Evolutionary conservation across 768 basidiomycete genomes (phyloP).

Genomic region (Tricholoma bakamatsutake): DNA sequence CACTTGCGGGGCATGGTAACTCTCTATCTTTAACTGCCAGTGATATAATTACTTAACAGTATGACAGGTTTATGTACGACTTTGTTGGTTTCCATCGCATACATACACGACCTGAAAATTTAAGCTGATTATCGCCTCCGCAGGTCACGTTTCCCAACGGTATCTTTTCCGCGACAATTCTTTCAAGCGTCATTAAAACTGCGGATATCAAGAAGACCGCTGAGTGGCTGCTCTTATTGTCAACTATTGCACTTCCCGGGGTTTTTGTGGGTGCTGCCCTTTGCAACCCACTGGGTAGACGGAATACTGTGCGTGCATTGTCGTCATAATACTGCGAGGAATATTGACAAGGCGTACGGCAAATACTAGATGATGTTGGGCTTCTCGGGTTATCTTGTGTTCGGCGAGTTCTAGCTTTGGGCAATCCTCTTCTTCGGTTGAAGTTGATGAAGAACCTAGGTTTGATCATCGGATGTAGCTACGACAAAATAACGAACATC

Average conservation of each 20-base stretch:
- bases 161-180: constrained; percentile 30
- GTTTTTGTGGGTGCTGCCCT: constrained; percentile 41
- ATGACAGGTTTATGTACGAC: too few species aligned
- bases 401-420: constrained; percentile 32
- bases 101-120: too few species aligned
- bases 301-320: constrained; percentile 41
- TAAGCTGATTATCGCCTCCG: too few species aligned
- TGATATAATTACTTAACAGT: too few species aligned
- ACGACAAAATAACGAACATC: constrained; percentile 56
- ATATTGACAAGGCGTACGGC: background rate
- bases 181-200: constrained; percentile 56
- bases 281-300: constrained; percentile 42
- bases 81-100: too few species aligned
- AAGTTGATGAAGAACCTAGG: constrained; percentile 25
- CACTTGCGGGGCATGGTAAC: constrained; percentile 67
- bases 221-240: constrained; percentile 66
- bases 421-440: background rate
- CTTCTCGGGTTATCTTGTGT: constrained; percentile 62
- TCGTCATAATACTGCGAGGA: background rate
- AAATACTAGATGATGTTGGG: constrained; percentile 53
- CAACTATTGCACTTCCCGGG: constrained; percentile 58
- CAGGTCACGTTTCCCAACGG: too few species aligned
- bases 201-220: constrained; percentile 52
- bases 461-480: constrained; percentile 52
- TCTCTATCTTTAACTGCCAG: background rate